Conservation (phyloP, 2,329 filamentous ascomycete species). For the Apiospora phragmitis region DNA sequence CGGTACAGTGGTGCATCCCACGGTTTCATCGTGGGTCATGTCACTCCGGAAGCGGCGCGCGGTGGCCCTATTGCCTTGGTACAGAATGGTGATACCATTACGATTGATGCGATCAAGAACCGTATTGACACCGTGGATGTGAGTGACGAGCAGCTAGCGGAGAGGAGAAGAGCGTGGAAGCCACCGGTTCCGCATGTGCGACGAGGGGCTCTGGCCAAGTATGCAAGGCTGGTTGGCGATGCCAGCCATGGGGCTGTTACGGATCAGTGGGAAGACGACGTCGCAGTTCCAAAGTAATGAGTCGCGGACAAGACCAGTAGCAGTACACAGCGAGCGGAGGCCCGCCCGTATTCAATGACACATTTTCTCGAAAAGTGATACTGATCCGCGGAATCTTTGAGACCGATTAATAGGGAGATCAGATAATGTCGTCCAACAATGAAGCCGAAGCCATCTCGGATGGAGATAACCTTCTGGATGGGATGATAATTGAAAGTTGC, state of each 20-base stretch:
- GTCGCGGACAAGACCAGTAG: neutral
- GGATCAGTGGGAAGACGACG: constrained; percentile 55
- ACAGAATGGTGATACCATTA: constrained; percentile 75
- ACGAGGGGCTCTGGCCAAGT: constrained; percentile 86
- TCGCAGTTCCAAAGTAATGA: constrained; percentile 12
- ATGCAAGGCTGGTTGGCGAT: constrained; percentile 83
- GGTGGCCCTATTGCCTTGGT: constrained; percentile 89
- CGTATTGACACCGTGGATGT: constrained; percentile 66
- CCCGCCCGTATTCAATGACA: neutral
- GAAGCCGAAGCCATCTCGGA: neutral
- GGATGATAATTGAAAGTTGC: neutral
- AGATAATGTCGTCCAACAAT: neutral
- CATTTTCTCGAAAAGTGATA: neutral
- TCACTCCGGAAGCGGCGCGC: constrained; percentile 85
- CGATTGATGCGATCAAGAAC: constrained; percentile 83
- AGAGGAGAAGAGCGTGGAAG: constrained; percentile 66
- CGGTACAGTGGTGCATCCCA: constrained; percentile 86
- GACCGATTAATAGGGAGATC: neutral
- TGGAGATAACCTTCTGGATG: neutral
- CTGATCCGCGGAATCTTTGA: neutral
- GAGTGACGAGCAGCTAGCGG: constrained; percentile 68
- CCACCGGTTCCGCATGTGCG: constrained; percentile 71
- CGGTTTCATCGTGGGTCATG: constrained; percentile 67
- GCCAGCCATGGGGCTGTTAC: constrained; percentile 91
- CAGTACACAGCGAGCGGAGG: neutral